Conservation (phyloP, 768 basidiomycete species). For the Leccinum disarticulatum region DNA sequence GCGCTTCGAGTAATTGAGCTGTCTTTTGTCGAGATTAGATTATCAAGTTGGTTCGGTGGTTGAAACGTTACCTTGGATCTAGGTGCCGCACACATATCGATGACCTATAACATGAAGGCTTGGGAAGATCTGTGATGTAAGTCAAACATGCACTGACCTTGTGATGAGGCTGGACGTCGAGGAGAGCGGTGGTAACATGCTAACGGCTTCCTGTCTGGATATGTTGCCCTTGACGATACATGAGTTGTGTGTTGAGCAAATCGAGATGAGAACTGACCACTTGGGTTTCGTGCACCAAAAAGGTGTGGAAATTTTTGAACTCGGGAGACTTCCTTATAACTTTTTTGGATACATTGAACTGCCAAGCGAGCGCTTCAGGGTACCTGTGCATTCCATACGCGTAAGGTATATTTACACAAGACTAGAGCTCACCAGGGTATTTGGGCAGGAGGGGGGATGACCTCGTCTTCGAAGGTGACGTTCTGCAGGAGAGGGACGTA, state of each 20-base stretch:
- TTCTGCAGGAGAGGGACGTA: slow-evolving; percentile 78
- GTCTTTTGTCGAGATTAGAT: slow-evolving; percentile 50
- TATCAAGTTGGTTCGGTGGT: background rate
- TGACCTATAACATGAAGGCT: slow-evolving; percentile 46
- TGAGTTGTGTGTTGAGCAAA: background rate
- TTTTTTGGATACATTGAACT: slow-evolving; percentile 88
- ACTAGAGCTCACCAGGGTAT: slow-evolving; percentile 68
- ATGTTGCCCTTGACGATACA: slow-evolving; percentile 75
- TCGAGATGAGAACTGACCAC: slow-evolving; percentile 57
- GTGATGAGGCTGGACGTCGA: slow-evolving; percentile 94
- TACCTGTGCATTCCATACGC: slow-evolving; percentile 55
- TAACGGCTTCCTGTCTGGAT: slow-evolving; percentile 95
- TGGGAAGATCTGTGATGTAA: background rate
- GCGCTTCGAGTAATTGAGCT: slow-evolving; percentile 92
- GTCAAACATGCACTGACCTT: slow-evolving; percentile 42
- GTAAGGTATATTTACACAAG: background rate
- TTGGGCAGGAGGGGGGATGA: slow-evolving; percentile 75
- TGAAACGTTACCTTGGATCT: slow-evolving; percentile 76
- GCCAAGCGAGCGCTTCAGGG: slow-evolving; percentile 94
- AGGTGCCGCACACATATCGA: slow-evolving; percentile 99
- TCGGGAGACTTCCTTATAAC: slow-evolving; percentile 83
- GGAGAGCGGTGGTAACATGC: slow-evolving; percentile 98
- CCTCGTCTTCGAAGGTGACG: slow-evolving; percentile 73
- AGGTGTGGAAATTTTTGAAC: slow-evolving; percentile 94
- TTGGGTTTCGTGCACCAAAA: slow-evolving; percentile 97